Evolutionary conservation across 2,329 filamentous ascomycete genomes (phyloP).

Genomic region (Graphilbum ipis-grandicollis): DNA sequence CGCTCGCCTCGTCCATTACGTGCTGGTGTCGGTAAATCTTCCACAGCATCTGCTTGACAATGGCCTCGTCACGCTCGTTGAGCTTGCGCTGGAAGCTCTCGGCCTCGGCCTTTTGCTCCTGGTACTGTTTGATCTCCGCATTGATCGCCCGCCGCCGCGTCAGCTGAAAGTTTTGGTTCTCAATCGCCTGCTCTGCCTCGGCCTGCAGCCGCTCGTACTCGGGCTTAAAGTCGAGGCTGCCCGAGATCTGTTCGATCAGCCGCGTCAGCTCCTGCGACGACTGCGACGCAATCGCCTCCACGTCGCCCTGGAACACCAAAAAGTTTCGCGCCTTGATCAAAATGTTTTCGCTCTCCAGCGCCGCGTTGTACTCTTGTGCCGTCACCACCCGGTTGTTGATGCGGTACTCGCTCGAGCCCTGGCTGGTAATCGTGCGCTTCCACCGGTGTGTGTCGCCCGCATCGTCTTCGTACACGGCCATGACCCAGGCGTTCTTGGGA

Average conservation of each 20-base stretch:
- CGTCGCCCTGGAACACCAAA: conserved; percentile 93
- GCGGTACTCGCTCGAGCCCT: conserved; percentile 83
- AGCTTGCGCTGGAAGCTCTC: conserved; percentile 86
- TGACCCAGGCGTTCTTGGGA: conserved; percentile 93
- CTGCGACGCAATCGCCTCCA: conserved; percentile 90
- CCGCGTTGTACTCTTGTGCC: conserved; percentile 83
- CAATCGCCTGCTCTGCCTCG: conserved; percentile 70
- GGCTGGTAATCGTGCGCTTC: conserved; percentile 85
- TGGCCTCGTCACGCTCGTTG: conserved; percentile 75
- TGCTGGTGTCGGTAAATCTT: conserved; percentile 92
- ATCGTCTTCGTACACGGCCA: conserved; percentile 97
- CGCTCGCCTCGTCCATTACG: conserved; percentile 79
- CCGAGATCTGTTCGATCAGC: conserved; percentile 93
- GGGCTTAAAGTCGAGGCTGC: conserved; percentile 82
- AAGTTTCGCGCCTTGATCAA: conserved; percentile 97
- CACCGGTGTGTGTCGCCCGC: conserved; percentile 87
- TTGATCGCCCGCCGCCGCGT: conserved; percentile 87
- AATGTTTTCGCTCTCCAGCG: conserved; percentile 85
- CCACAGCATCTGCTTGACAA: conserved; percentile 89
- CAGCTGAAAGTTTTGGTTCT: conserved; percentile 77
- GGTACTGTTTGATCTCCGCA: conserved; percentile 93
- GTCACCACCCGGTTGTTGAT: conserved; percentile 87
- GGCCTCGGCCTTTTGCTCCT: conserved; percentile 89
- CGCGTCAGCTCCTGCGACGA: conserved; percentile 85
- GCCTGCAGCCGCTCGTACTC: conserved; percentile 86